Conservation (phyloP, 2,329 filamentous ascomycete genomes). For the Curvularia eragrostidis region DNA sequence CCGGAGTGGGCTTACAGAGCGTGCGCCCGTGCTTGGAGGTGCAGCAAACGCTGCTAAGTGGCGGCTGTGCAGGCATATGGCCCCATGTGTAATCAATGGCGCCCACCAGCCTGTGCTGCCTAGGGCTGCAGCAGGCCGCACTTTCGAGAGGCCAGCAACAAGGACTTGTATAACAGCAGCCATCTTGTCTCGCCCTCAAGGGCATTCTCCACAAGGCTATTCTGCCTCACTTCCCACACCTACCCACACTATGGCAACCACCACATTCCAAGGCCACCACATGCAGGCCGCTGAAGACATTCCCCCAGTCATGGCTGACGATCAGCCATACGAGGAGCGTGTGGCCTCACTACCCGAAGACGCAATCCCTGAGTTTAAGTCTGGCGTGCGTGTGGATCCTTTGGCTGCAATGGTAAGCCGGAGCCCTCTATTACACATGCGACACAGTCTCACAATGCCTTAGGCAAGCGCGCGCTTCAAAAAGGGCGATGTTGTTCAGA, state of each 20-base stretch:
- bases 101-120: conserved; percentile 26
- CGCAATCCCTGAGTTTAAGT: conserved; percentile 32
- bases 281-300: conserved; percentile 28
- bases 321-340: conserved; percentile 25
- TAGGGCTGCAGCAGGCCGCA: conserved; percentile 19
- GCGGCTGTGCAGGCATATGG: conserved; percentile 34
- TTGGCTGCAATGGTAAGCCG: conserved; percentile 26
- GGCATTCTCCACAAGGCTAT: conserved; percentile 32
- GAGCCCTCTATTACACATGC: background rate
- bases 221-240: conserved; percentile 12
- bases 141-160: conserved; percentile 39
- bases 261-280: conserved; percentile 29
- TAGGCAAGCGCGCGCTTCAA: conserved; percentile 34
- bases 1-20: background rate
- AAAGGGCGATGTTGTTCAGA: conserved; percentile 37
- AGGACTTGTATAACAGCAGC: conserved; percentile 31
- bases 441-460: conserved; percentile 7
- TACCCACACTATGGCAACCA: conserved; percentile 29
- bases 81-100: conserved; percentile 10
- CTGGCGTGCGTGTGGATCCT: conserved; percentile 29
- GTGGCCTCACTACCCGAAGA: conserved; percentile 20
- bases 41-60: conserved; percentile 1
- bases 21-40: background rate
- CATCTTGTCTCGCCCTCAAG: conserved; percentile 23
- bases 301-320: conserved; percentile 32